Conservation (phyloP, 2,329 filamentous ascomycete genomes). For the Rhexocercosporidium sp. region DNA sequence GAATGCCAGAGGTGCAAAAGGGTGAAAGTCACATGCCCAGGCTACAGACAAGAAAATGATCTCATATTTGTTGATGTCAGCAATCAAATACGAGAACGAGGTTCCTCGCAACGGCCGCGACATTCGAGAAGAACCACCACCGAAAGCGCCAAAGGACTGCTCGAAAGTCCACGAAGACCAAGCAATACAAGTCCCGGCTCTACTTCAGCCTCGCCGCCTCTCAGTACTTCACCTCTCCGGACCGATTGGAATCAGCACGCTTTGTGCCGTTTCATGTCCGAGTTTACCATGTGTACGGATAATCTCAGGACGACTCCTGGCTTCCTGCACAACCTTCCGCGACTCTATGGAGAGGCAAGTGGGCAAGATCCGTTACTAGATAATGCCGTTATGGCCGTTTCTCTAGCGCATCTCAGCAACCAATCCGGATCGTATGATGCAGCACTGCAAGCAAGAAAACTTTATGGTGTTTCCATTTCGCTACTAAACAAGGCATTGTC, state of each 20-base stretch:
- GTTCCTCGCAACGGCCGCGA: neutral
- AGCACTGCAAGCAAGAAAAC: neutral
- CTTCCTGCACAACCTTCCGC: slow-evolving; percentile 3
- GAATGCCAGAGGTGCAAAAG: neutral
- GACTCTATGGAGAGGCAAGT: neutral
- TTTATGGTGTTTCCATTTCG: neutral
- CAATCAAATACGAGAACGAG: slow-evolving; percentile 7
- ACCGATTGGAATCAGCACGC: slow-evolving; percentile 7
- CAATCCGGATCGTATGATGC: neutral
- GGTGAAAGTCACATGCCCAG: slow-evolving; percentile 4
- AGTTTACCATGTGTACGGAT: neutral
- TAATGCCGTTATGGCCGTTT: neutral
- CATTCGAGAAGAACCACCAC: neutral
- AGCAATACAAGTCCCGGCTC: neutral
- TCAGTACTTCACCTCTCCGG: too few relatives aligned
- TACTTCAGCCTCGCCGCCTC: neutral
- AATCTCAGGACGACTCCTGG: neutral
- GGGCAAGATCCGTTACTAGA: neutral
- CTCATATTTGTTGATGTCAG: slow-evolving; percentile 8
- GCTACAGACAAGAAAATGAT: neutral
- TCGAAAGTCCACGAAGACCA: neutral
- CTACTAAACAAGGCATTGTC: neutral
- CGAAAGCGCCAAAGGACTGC: neutral
- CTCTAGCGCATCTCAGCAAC: slow-evolving; percentile 3
- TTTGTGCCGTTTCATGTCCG: slow-evolving; percentile 3